A percentile compares a stretch with the other conserved stretches of the same genome.
Conservation (phyloP, 768 basidiomycete genomes). For the Mycena latifolia region DNA sequence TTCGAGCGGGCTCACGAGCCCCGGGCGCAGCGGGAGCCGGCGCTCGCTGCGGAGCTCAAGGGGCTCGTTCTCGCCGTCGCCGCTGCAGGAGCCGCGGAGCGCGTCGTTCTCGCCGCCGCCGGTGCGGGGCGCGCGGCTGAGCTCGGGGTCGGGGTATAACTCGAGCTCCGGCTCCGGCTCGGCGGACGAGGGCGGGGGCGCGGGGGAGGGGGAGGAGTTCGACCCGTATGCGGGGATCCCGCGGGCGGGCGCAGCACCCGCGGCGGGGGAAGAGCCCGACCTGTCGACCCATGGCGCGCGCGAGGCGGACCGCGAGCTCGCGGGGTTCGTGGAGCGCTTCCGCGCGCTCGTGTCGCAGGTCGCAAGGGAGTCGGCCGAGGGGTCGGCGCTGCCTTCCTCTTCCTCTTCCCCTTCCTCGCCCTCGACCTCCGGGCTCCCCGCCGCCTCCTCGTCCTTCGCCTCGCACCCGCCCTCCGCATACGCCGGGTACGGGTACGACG, state of each 20-base stretch:
- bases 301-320: conserved; percentile 49
- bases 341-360: conserved; percentile 63
- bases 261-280: background rate
- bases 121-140: no score
- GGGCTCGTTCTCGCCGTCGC: conserved; percentile 14
- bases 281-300: background rate
- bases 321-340: conserved; percentile 64
- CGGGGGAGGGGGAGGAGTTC: conserved; percentile 20
- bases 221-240: conserved; percentile 25
- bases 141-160: background rate
- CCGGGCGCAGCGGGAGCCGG: no score
- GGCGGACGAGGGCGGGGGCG: background rate
- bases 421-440: no score
- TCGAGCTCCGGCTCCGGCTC: no score
- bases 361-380: conserved; percentile 65
- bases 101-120: background rate
- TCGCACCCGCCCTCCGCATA: background rate
- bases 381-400: conserved; percentile 25
- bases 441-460: no score
- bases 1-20: no score
- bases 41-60: conserved; percentile 32
- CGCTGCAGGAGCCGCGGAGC: background rate
- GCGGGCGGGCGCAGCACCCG: background rate
- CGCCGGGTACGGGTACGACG: background rate
- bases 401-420: no score